Conservation (phyloP, 768 basidiomycete species). For the Leccinum uliginosum region DNA sequence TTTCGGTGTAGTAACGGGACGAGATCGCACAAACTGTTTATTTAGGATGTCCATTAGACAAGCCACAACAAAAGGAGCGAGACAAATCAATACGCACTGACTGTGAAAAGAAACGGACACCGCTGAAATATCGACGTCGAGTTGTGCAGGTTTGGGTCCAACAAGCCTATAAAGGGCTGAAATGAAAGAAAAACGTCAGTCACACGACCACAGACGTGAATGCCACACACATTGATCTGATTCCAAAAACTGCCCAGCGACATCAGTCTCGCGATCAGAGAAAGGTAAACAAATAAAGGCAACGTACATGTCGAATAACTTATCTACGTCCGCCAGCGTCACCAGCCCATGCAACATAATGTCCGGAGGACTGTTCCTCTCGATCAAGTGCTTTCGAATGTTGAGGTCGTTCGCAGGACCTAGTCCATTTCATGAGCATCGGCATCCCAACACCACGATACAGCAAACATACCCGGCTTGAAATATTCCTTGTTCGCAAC, state of each 20-base stretch:
- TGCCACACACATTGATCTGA: conserved; percentile 57
- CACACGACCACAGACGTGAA: background rate
- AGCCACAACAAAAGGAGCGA: background rate
- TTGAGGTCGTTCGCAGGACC: conserved; percentile 70
- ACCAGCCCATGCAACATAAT: conserved; percentile 79
- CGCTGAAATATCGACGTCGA: conserved; percentile 74
- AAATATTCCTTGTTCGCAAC: conserved; percentile 80
- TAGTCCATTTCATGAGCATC: conserved; percentile 18
- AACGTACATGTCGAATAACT: conserved; percentile 78
- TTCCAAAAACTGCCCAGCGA: conserved; percentile 56
- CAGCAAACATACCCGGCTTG: conserved; percentile 53
- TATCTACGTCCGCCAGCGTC: conserved; percentile 72
- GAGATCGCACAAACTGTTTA: conserved; percentile 79
- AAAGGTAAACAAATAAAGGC: background rate
- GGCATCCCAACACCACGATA: background rate
- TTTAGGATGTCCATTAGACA: background rate
- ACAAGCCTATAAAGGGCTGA: conserved; percentile 63
- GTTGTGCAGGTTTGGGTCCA: conserved; percentile 80
- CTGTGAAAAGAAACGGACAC: conserved; percentile 89
- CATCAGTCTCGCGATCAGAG: background rate
- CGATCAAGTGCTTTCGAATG: conserved; percentile 67
- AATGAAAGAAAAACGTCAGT: conserved; percentile 6
- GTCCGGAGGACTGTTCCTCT: conserved; percentile 76
- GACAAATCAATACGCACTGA: conserved; percentile 46
- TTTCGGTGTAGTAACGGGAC: conserved; percentile 72